Conservation (phyloP, 345 rosid species). For the Kandelia obovata region DNA sequence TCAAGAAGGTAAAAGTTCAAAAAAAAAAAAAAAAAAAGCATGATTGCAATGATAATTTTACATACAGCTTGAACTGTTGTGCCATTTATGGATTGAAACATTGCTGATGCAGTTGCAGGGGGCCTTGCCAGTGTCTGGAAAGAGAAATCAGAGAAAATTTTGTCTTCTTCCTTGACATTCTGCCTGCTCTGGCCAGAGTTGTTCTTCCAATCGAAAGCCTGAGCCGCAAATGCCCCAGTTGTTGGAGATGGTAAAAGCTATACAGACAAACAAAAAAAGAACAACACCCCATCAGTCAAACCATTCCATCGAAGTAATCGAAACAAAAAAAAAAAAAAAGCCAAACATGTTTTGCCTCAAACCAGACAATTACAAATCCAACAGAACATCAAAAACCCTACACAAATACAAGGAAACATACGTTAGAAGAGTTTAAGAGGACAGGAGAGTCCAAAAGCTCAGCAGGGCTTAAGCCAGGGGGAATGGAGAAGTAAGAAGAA, state of each 20-base stretch:
- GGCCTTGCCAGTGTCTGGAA: conserved; percentile 51
- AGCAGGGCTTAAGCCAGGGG: conserved; percentile 69
- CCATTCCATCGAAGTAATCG: not conserved
- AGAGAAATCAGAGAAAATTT: conserved; percentile 45
- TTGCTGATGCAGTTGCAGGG: conserved; percentile 14
- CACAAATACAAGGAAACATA: conserved; percentile 28
- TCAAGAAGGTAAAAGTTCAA: not conserved
- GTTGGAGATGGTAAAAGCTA: conserved; percentile 91
- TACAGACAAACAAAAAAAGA: conserved; percentile 3
- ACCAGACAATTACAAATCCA: not conserved
- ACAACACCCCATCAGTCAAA: conserved; percentile 8
- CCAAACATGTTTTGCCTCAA: not conserved
- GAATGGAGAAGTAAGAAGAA: conserved; percentile 73
- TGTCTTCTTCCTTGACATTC: conserved; percentile 44
- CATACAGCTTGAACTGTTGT: conserved; percentile 35
- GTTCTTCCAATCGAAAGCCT: conserved; percentile 47
- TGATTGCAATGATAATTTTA: not conserved
- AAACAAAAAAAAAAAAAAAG: not conserved
- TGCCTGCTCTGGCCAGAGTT: conserved; percentile 25
- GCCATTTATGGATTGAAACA: conserved; percentile 32
- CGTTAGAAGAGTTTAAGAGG: conserved; percentile 58
- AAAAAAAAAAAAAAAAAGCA: conserved; percentile 2
- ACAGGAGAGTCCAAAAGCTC: conserved; percentile 87
- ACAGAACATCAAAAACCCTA: not conserved
- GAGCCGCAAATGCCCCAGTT: conserved; percentile 65